Conservation (phyloP, 169 alveolate species). For the Fabrea salina region DNA sequence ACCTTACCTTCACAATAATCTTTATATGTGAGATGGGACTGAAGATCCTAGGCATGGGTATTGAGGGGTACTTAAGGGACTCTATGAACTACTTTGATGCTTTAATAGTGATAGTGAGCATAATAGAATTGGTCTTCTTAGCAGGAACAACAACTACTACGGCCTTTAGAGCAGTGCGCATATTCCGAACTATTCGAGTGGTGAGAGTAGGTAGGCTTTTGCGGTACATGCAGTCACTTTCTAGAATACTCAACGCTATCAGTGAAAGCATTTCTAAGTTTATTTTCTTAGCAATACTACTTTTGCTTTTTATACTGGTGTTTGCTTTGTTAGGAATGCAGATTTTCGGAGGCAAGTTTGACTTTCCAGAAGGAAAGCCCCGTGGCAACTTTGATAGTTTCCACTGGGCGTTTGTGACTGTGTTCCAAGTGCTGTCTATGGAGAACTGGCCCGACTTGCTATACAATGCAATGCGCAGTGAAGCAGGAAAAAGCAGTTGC, state of each 20-base stretch:
- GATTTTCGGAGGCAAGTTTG: slow-evolving; percentile 49
- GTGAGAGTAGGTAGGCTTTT: slow-evolving; percentile 24
- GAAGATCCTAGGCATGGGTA: slow-evolving; percentile 23
- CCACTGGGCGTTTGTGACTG: slow-evolving; percentile 67
- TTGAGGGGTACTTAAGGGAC: slow-evolving; percentile 11
- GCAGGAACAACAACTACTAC: neutral
- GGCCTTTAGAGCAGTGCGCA: neutral
- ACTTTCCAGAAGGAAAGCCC: slow-evolving; percentile 38
- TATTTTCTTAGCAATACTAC: slow-evolving; percentile 59
- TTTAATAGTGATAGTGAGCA: neutral
- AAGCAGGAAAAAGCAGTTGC: slow-evolving; percentile 28
- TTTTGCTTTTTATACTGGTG: slow-evolving; percentile 68
- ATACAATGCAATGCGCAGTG: slow-evolving; percentile 44
- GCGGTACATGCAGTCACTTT: neutral
- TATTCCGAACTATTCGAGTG: slow-evolving; percentile 27
- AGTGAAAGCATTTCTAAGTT: slow-evolving; percentile 34
- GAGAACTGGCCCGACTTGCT: slow-evolving; percentile 74
- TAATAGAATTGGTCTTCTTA: slow-evolving; percentile 33
- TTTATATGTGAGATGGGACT: slow-evolving; percentile 17
- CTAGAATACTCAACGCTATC: neutral
- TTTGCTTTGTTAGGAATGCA: slow-evolving; percentile 80
- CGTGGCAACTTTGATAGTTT: slow-evolving; percentile 57
- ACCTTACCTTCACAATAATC: neutral
- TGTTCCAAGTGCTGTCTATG: slow-evolving; percentile 73
- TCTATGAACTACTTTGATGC: slow-evolving; percentile 31